phyloP scores from a whole-genome alignment of 768 basidiomycete genomes.

The Pisolithus microcarpus region DNA sequence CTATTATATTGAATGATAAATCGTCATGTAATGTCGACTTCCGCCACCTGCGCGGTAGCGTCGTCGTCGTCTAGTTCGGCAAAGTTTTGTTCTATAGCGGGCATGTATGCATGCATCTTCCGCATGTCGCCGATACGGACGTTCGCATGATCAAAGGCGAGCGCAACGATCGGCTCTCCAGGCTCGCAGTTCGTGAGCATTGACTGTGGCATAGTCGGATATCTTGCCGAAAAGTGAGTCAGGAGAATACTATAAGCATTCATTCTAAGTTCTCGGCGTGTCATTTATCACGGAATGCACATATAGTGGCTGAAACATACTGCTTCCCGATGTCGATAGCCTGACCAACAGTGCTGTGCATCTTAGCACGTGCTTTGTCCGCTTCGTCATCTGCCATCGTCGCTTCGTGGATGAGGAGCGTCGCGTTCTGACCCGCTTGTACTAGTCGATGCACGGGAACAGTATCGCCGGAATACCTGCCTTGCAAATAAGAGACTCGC shows the following conservation, averaged over 20 bases:
- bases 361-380: conserved; percentile 65
- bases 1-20: background rate
- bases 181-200: conserved; percentile 14
- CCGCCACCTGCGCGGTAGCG: conserved; percentile 9
- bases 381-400: conserved; percentile 83
- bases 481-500: background rate
- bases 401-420: conserved; percentile 89
- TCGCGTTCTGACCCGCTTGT: conserved; percentile 55
- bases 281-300: background rate
- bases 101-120: conserved; percentile 74
- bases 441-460: conserved; percentile 65
- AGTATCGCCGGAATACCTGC: conserved; percentile 90
- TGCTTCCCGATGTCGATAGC: conserved; percentile 70
- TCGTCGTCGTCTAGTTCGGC: conserved; percentile 48
- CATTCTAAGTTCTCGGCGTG: conserved; percentile 50
- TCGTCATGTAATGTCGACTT: conserved; percentile 16
- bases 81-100: conserved; percentile 60
- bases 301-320: conserved; percentile 36
- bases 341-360: conserved; percentile 86
- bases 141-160: conserved; percentile 78
- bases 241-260: conserved; percentile 74
- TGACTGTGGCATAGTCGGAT: conserved; percentile 73
- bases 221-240: conserved; percentile 93
- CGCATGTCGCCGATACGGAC: conserved; percentile 74
- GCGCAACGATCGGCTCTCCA: conserved; percentile 46